phyloP scores from a whole-genome alignment of 148 eudicot species.

The Dysphania ambrosioides region DNA sequence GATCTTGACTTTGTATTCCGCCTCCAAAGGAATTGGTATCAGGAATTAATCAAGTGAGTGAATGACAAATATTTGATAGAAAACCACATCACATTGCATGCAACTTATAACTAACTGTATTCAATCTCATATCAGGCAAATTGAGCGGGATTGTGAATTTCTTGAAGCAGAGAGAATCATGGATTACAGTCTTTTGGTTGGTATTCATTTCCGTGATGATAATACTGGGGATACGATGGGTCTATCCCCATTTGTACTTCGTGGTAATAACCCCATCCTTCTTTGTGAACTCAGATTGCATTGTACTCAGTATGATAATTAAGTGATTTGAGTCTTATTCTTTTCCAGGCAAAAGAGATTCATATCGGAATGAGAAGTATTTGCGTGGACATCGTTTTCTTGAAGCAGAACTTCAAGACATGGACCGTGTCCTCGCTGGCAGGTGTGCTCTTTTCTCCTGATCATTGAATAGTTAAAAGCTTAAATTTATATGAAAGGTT shows the following conservation, averaged over 20 bases:
- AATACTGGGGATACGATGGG: constrained; percentile 75
- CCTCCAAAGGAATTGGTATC: constrained; percentile 79
- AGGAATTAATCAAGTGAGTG: constrained; percentile 85
- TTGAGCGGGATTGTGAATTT: constrained; percentile 90
- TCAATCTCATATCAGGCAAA: constrained; percentile 50
- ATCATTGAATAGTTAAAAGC: background rate
- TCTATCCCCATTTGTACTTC: constrained; percentile 54
- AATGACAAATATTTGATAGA: background rate
- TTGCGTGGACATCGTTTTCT: constrained; percentile 88
- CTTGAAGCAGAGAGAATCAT: constrained; percentile 84
- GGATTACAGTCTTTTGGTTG: constrained; percentile 97
- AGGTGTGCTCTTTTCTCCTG: constrained; percentile 41
- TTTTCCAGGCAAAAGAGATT: constrained; percentile 62
- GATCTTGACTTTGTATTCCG: constrained; percentile 87
- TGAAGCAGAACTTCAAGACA: constrained; percentile 88
- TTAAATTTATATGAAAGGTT: background rate
- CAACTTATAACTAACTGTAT: background rate
- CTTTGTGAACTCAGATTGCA: constrained; percentile 1
- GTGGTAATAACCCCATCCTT: constrained; percentile 23
- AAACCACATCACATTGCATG: background rate
- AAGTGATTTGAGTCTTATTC: background rate
- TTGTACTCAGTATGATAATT: background rate
- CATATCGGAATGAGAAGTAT: constrained; percentile 80
- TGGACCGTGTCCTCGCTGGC: constrained; percentile 80
- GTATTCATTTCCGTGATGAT: constrained; percentile 84